Base-by-base conservation (phyloP, 352 stramenopile species). In the Pythium guiyangense region DNA sequence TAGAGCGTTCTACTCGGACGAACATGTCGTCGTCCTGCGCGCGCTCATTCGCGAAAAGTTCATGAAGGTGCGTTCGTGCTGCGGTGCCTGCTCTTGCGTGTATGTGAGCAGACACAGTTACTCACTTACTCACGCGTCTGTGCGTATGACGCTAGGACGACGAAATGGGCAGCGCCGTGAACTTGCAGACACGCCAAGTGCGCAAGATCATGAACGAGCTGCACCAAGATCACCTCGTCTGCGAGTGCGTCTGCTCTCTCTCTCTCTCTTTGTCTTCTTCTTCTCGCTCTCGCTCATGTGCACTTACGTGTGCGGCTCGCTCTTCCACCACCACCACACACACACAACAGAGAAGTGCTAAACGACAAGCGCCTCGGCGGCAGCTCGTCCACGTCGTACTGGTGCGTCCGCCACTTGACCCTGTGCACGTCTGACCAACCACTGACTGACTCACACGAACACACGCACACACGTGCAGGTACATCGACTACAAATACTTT, bases 401-500 rank as follows among this genome's bases (percentile, higher is more conserved):
- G 86, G 85, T 82, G 49, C 34, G 57, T 52, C 9, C 9, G 6
- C n/a, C n/a, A n/a, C n/a, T n/a, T n/a, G n/a, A n/a, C n/a, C n/a
- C n/a, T n/a, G n/a, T n/a, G n/a, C n/a, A n/a, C n/a, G n/a, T n/a
- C n/a, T n/a, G n/a, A n/a, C n/a, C n/a, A n/a, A n/a, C n/a, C n/a
- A n/a, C n/a, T n/a, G n/a, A n/a, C n/a, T n/a, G n/a, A n/a, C n/a
- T n/a, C n/a, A n/a, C n/a, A n/a, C n/a, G n/a, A n/a, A 26, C 47
- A 12, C 2, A n/a, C 47, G 14, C 22, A 6, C 6, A 5, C 22
- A 31, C 9, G 10, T 29, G 22, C 57, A 81, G 66, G 67, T 94
- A 96, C 71, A 96, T 96, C 71, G 86, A 96, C 74, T 96, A 94
- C 79, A 96, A 96, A 65, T 92, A 96, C 67, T 94, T 96, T 70